Percentiles rank a stretch among this genome's conserved stretches.
Evolutionary conservation across 345 rosid genomes (phyloP).

Genomic region (Salix viminalis): DNA sequence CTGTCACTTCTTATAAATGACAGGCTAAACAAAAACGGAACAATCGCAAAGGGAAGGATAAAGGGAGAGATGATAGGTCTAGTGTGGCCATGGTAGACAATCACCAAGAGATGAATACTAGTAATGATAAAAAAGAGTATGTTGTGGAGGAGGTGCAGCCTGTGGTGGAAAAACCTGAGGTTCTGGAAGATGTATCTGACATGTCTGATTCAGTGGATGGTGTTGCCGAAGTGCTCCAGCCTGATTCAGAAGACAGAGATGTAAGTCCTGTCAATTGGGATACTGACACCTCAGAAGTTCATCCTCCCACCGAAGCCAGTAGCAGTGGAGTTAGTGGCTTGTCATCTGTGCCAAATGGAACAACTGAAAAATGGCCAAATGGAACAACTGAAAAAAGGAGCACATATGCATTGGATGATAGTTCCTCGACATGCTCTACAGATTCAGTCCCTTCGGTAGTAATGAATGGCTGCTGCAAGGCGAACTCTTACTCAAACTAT

Average conservation of each 20-base stretch:
- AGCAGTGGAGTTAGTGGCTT: constrained; percentile 50
- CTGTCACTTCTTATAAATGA: not conserved
- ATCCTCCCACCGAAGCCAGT: constrained; percentile 51
- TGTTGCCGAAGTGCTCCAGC: constrained; percentile 57
- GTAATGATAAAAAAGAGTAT: constrained; percentile 45
- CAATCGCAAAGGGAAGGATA: constrained; percentile 76
- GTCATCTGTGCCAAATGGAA: constrained; percentile 58
- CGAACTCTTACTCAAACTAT: constrained; percentile 37
- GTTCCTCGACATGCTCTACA: constrained; percentile 85
- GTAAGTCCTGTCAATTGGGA: constrained; percentile 76
- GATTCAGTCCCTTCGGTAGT: constrained; percentile 68
- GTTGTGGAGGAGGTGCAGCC: constrained; percentile 40
- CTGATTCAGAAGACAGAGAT: constrained; percentile 82
- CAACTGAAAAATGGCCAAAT: constrained; percentile 57
- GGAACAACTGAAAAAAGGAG: constrained; percentile 58
- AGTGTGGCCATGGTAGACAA: constrained; percentile 32
- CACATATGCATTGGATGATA: constrained; percentile 69
- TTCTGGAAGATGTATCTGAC: constrained; percentile 70
- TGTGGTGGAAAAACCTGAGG: constrained; percentile 56
- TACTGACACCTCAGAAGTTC: constrained; percentile 70
- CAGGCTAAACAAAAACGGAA: constrained; percentile 89
- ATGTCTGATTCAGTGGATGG: constrained; percentile 72
- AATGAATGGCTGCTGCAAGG: constrained; percentile 55
- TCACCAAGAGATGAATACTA: constrained; percentile 36
- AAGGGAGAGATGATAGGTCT: constrained; percentile 64